phyloP scores from a whole-genome alignment of 225 moss, liverwort and hornwort genomes.

The Neckera pumila region DNA sequence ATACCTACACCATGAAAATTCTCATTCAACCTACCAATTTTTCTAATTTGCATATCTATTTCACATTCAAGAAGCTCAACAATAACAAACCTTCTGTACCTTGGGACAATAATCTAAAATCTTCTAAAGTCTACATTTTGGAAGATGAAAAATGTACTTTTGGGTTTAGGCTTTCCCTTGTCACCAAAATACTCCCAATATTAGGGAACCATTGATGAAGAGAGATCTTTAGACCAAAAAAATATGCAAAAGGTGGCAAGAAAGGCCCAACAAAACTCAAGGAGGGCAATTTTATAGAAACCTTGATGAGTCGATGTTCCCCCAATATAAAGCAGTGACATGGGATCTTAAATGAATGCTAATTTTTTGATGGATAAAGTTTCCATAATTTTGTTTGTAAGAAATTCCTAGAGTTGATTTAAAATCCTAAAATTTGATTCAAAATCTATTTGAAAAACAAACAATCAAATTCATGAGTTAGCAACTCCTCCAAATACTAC shows the following conservation, averaged over 20 bases:
- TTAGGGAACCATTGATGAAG: no score
- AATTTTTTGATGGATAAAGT: background rate
- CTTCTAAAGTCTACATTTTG: background rate
- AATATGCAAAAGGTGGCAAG: no score
- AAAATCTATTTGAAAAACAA: background rate
- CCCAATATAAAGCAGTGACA: fast-evolving
- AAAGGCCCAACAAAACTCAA: background rate
- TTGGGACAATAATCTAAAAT: fast-evolving
- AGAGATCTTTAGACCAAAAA: no score
- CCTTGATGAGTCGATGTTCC: fast-evolving
- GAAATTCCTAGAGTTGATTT: background rate
- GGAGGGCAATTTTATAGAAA: background rate
- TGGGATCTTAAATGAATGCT: background rate
- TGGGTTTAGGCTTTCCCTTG: fast-evolving
- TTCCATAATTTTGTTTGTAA: fast-evolving
- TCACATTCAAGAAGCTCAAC: background rate
- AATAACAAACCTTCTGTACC: background rate
- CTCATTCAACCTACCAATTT: background rate
- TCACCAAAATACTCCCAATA: background rate
- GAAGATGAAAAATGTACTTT: background rate
- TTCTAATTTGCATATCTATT: background rate
- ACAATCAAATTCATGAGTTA: background rate
- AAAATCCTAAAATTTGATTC: background rate
- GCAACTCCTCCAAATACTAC: no score
- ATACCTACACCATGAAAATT: background rate